phyloP scores from a whole-genome alignment of 2,329 filamentous ascomycete genomes.

The Pseudonectria buxi region DNA sequence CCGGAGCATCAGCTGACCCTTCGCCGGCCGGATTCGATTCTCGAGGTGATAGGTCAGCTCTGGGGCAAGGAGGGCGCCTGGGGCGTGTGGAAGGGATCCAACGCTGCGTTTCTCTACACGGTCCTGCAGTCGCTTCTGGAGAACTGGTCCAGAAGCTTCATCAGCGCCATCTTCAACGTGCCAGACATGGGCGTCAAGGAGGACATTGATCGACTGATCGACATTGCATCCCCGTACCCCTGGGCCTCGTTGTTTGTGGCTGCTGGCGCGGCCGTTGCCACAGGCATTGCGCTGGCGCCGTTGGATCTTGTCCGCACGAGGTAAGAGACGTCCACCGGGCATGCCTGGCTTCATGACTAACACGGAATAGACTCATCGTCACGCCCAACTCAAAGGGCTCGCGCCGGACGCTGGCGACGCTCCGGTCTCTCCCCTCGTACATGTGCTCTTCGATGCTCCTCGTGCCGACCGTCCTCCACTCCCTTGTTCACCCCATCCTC shows the following conservation, averaged over 20 bases:
- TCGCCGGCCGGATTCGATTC: slow-evolving; percentile 69
- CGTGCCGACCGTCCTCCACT: slow-evolving; percentile 80
- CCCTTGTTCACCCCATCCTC: slow-evolving; percentile 75
- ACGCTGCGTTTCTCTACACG: slow-evolving; percentile 86
- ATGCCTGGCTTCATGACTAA: slow-evolving; percentile 19
- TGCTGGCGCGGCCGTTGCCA: slow-evolving; percentile 57
- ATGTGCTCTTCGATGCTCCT: slow-evolving; percentile 64
- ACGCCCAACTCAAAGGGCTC: slow-evolving; percentile 70
- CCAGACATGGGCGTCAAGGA: slow-evolving; percentile 74
- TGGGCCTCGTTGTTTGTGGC: slow-evolving; percentile 72
- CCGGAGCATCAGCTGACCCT: slow-evolving; percentile 59
- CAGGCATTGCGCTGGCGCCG: slow-evolving; percentile 75
- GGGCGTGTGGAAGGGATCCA: slow-evolving; percentile 92
- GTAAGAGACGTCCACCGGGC: slow-evolving; percentile 22
- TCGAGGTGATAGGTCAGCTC: slow-evolving; percentile 79
- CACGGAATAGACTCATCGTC: slow-evolving; percentile 61
- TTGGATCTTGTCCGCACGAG: slow-evolving; percentile 82
- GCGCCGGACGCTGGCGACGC: slow-evolving; percentile 69
- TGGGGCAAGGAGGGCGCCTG: slow-evolving; percentile 86
- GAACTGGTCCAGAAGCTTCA: slow-evolving; percentile 82
- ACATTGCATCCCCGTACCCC: slow-evolving; percentile 71
- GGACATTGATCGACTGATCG: slow-evolving; percentile 67
- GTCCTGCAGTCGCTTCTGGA: slow-evolving; percentile 81
- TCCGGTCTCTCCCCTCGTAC: slow-evolving; percentile 73
- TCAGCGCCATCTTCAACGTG: slow-evolving; percentile 86